Conservation (phyloP, 2,329 filamentous ascomycete genomes). For the Pseudopithomyces maydicus region DNA sequence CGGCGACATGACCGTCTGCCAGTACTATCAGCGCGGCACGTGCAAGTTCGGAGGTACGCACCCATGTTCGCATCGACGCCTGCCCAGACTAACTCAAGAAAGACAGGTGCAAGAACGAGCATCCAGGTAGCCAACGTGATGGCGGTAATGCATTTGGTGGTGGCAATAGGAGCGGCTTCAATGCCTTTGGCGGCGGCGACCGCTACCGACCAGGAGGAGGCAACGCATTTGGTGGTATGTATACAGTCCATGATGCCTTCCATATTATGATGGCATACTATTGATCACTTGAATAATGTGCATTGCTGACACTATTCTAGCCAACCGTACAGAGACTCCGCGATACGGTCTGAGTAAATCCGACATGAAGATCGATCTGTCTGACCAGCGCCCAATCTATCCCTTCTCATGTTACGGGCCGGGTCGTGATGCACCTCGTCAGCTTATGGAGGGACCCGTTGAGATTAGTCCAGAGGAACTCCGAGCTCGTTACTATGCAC, state of each 20-base stretch:
- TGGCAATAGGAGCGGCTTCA: slow-evolving; percentile 3
- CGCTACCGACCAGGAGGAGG: slow-evolving; percentile 37
- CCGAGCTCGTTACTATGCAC: slow-evolving; percentile 72
- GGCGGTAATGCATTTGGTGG: slow-evolving; percentile 50
- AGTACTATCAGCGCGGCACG: slow-evolving; percentile 67
- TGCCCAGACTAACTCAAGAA: slow-evolving; percentile 12
- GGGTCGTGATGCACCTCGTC: slow-evolving; percentile 74
- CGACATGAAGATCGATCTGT: slow-evolving; percentile 61
- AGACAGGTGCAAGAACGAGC: slow-evolving; percentile 66
- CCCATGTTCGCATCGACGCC: background rate
- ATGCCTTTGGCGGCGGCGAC: slow-evolving; percentile 24
- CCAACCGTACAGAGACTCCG: slow-evolving; percentile 20
- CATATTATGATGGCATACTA: no score
- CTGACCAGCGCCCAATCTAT: slow-evolving; percentile 77
- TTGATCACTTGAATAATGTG: no score
- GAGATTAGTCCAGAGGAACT: slow-evolving; percentile 92
- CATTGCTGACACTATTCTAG: slow-evolving; percentile 10
- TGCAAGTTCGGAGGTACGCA: slow-evolving; percentile 67
- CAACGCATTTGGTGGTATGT: slow-evolving; percentile 49
- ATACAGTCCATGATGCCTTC: background rate
- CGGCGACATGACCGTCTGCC: slow-evolving; percentile 58
- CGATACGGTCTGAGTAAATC: slow-evolving; percentile 35
- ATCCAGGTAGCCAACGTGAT: slow-evolving; percentile 53
- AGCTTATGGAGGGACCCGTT: slow-evolving; percentile 81
- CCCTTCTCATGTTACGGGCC: slow-evolving; percentile 86